Evolutionary conservation across 192 early-diverging fungal genomes (phyloP).

Genomic region (Cetraspora pellucida): DNA sequence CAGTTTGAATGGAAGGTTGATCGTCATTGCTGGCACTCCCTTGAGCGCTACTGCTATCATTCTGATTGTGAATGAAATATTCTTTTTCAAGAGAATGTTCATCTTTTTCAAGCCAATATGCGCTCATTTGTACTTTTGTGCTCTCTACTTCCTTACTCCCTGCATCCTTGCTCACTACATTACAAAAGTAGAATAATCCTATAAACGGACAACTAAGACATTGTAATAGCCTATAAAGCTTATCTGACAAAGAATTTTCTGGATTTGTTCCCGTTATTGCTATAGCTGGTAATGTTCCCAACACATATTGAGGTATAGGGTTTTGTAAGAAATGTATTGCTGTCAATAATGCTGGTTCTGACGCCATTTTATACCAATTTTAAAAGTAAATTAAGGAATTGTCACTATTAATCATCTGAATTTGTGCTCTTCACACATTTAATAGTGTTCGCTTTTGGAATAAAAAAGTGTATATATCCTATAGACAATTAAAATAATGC

Average conservation of each 20-base stretch:
- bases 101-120: background rate
- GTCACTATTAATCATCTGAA: too few species aligned
- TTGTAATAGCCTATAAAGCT: background rate
- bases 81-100: background rate
- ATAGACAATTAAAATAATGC: too few species aligned
- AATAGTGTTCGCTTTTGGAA: too few species aligned
- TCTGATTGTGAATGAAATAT: background rate
- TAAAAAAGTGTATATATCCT: too few species aligned
- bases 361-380: too few species aligned
- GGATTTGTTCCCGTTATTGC: background rate
- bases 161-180: background rate
- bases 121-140: background rate
- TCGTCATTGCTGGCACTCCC: too few species aligned
- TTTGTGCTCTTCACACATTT: too few species aligned
- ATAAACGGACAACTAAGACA: conserved; percentile 7
- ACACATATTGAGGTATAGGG: conserved; percentile 9
- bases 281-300: background rate
- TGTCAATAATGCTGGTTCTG: too few species aligned
- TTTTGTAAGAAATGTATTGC: background rate
- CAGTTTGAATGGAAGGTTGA: too few species aligned
- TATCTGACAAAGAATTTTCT: background rate
- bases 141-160: too few species aligned
- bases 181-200: background rate
- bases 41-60: too few species aligned
- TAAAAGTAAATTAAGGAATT: too few species aligned